These are phyloP conservation scores for Cytospora chrysosperma DNA, from an alignment of 2,329 filamentous ascomycete genomes.

Conservation along the genomic window DNA sequence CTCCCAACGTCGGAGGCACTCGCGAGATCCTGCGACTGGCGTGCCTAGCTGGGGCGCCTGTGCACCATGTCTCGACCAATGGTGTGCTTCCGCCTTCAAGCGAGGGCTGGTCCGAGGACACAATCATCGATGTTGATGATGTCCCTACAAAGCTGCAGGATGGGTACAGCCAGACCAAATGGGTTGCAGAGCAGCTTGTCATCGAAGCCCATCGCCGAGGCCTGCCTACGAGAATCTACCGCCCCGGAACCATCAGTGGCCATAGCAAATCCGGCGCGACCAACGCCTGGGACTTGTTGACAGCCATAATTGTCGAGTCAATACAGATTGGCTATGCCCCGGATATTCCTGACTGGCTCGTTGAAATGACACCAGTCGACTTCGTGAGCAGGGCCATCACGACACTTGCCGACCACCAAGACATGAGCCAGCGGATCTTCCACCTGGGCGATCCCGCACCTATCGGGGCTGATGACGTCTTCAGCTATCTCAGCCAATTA, in stretches of 20 bases:
- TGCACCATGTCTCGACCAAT: constrained; percentile 79
- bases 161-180: constrained; percentile 78
- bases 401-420: constrained; percentile 63
- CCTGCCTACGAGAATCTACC: constrained; percentile 68
- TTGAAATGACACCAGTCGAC: constrained; percentile 83
- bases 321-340: constrained; percentile 70
- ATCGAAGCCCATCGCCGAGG: constrained; percentile 67
- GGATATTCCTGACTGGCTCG: constrained; percentile 70
- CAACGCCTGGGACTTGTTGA: constrained; percentile 76
- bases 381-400: constrained; percentile 75
- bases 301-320: constrained; percentile 74
- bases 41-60: constrained; percentile 63
- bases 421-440: constrained; percentile 64
- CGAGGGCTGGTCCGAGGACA: constrained; percentile 69
- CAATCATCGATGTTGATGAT: constrained; percentile 64
- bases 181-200: constrained; percentile 76
- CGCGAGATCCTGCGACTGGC: constrained; percentile 72
- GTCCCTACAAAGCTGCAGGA: constrained; percentile 69
- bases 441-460: constrained; percentile 74
- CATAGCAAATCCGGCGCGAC: constrained; percentile 73
- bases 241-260: constrained; percentile 75
- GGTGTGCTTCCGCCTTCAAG: constrained; percentile 71
- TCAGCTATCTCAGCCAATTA: constrained; percentile 61
- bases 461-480: constrained; percentile 64
- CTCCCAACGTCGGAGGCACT: constrained; percentile 77